phyloP scores from a whole-genome alignment of 2,329 filamentous ascomycete species.

The Diaporthe sp. region DNA sequence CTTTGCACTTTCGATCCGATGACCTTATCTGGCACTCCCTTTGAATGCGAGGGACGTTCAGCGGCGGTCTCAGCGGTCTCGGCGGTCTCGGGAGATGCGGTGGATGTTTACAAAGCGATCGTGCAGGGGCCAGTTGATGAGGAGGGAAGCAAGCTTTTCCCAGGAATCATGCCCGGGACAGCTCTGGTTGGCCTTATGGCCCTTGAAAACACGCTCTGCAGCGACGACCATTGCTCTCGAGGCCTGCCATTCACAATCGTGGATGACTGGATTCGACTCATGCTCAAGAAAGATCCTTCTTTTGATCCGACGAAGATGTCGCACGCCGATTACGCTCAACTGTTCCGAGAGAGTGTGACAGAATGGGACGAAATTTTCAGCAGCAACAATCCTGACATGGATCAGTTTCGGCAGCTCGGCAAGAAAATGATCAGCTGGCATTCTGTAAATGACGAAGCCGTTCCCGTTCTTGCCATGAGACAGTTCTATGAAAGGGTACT shows the following conservation, averaged over 20 bases:
- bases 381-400: neutral
- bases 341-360: neutral
- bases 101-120: neutral
- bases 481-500: neutral
- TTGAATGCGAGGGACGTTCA: conserved; percentile 42
- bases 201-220: neutral
- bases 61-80: neutral
- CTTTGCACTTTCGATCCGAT: conserved; percentile 50
- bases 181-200: neutral
- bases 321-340: neutral
- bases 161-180: neutral
- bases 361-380: conserved; percentile 5
- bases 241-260: neutral
- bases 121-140: neutral
- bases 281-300: neutral
- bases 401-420: neutral
- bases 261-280: neutral
- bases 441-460: neutral
- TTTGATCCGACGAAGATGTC: conserved; percentile 6
- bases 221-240: neutral
- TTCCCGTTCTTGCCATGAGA: neutral
- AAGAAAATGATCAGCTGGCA: conserved; percentile 5
- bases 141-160: neutral
- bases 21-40: conserved; percentile 43
- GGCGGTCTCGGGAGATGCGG: neutral